Percentiles rank a stretch among this genome's conserved stretches.
These are phyloP conservation scores for Euclidium syriacum DNA, from an alignment of 345 rosid genomes.

Conservation along the genomic window DNA sequence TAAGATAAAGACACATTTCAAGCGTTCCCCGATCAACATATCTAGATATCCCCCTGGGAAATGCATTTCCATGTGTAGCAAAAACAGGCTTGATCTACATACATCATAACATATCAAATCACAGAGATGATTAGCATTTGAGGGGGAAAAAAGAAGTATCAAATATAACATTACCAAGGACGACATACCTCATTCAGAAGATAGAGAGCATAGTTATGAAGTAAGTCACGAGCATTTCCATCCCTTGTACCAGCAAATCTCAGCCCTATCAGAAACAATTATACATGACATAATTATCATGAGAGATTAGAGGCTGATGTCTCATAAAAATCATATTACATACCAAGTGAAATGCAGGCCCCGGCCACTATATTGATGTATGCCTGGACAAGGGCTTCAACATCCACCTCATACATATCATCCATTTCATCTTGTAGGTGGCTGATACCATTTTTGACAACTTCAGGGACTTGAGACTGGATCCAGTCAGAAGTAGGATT, in stretches of 20 bases:
- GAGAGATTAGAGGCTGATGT: slow-evolving; percentile 12
- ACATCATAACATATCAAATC: slow-evolving; percentile 20
- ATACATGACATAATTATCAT: slow-evolving; percentile 10
- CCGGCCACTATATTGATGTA: slow-evolving; percentile 89
- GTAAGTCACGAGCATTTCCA: slow-evolving; percentile 81
- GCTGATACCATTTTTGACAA: slow-evolving; percentile 57
- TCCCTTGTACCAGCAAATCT: slow-evolving; percentile 91
- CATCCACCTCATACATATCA: slow-evolving; percentile 70
- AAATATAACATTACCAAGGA: slow-evolving; percentile 15
- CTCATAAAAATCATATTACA: slow-evolving; percentile 1
- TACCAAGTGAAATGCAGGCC: slow-evolving; percentile 93
- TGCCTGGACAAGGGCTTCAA: slow-evolving; percentile 81
- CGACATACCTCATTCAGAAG: slow-evolving; percentile 80
- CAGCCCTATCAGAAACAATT: slow-evolving; percentile 54
- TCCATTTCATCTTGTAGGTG: slow-evolving; percentile 54
- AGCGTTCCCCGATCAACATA: slow-evolving; percentile 87
- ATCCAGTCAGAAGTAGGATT: slow-evolving; percentile 85
- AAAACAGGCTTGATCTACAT: slow-evolving; percentile 83
- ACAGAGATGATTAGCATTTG: slow-evolving; percentile 3
- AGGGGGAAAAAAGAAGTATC: slow-evolving; percentile 3
- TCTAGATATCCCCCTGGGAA: slow-evolving; percentile 73
- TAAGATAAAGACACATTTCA: slow-evolving; percentile 87
- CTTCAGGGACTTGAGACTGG: slow-evolving; percentile 80
- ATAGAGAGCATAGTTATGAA: slow-evolving; percentile 69
- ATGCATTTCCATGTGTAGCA: slow-evolving; percentile 39